These are phyloP conservation scores for Apiospora kogelbergensis DNA, from an alignment of 2,329 filamentous ascomycete genomes.

Conservation along the genomic window DNA sequence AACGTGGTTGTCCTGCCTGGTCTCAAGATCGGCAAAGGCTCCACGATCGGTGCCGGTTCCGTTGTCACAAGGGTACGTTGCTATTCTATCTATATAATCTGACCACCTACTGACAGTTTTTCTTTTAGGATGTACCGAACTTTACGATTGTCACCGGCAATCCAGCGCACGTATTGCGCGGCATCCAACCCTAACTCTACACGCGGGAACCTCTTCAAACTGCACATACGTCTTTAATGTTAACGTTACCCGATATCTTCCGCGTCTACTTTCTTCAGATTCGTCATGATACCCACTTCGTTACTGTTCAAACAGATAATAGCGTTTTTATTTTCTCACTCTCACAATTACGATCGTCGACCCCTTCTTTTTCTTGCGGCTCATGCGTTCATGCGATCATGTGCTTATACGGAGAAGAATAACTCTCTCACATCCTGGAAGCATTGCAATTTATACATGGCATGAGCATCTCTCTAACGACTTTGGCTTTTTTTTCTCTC, in stretches of 20 bases:
- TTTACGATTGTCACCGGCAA: conserved; percentile 72
- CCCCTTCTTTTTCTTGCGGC: not conserved
- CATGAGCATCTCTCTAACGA: not conserved
- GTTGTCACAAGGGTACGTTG: conserved; percentile 73
- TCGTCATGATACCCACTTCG: conserved; percentile 9
- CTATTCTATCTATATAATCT: not conserved
- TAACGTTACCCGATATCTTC: not conserved
- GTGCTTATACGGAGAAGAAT: not conserved
- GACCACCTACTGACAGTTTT: conserved; percentile 19
- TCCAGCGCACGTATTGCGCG: conserved; percentile 59
- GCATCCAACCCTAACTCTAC: conserved; percentile 19
- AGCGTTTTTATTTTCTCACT: not conserved
- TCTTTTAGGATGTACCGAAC: conserved; percentile 58
- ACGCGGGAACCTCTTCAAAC: not conserved
- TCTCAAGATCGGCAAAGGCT: conserved; percentile 76
- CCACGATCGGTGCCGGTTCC: conserved; percentile 77
- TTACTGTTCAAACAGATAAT: conserved; percentile 7
- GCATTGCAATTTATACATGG: conserved; percentile 5
- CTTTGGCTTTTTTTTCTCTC: not conserved
- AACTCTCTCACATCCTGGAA: not conserved
- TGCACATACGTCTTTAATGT: not conserved
- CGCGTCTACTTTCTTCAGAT: conserved; percentile 5
- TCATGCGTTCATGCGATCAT: not conserved
- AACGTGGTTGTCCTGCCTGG: conserved; percentile 77
- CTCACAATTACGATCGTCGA: not conserved